Evolutionary conservation across 169 alveolate genomes (phyloP), one percentile per base, ranked within the genome.

Genomic region (Plasmodium berghei): DNA sequence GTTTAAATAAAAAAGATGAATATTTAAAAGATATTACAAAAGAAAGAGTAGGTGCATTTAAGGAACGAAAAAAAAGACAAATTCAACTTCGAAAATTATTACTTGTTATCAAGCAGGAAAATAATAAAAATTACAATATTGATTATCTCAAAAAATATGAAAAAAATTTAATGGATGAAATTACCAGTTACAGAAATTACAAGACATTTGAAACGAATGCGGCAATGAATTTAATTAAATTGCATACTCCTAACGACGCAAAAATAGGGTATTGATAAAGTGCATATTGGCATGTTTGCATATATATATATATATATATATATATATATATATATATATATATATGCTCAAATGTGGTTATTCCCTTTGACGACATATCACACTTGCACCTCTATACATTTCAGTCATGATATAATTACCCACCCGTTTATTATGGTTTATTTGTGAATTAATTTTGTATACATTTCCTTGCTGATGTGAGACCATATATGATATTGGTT

Each of bases 11-110:
- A 18, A 67, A 67, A 56, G 67, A 66, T 40, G 90, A 83, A 28
- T 67, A 66, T 40, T 59, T 67, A 14, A 69, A 54, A 48, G 90
- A 83, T 49, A 1, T 83, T 24, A 56, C 73, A 22, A 66, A 83
- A 48, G 90, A 83, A 67, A 66, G 90, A 52, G 54, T 70, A 20
- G 34, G 45, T 24, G 72, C 66, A 40, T 56, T 83, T 56, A 67
- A 48, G 24, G 85, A 67, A 63, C 67, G 90, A 54, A 83, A 67
- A 58, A 83, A 42, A 61, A 83, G 85, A 55, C 90, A 83, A 67
- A 69, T 56, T 40, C 85, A 67, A 49, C 28, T 83, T 14, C 52
- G 26, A 20, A 66, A 83, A 67, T 71, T 83, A 26, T 71, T 83
- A 55, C 48, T 83, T 12, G 20, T 83, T 46, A 63, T 67, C 64